These are phyloP conservation scores for Fragaria nilgerrensis DNA, from an alignment of 306 rosid genomes.

Conservation along the genomic window DNA sequence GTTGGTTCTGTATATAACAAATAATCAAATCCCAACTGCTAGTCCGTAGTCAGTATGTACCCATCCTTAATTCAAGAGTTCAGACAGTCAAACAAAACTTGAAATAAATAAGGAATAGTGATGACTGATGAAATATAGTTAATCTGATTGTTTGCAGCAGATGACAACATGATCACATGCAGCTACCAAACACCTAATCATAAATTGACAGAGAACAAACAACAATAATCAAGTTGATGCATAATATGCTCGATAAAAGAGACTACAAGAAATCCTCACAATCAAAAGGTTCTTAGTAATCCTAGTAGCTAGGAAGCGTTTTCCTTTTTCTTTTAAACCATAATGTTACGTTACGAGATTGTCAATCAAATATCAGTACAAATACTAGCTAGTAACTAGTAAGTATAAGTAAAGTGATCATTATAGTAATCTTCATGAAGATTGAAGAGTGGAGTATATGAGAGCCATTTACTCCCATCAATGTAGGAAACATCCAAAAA, in stretches of 20 bases:
- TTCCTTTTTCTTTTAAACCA: not conserved
- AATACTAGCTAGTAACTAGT: constrained; percentile 4
- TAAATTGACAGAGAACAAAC: not conserved
- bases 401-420: constrained; percentile 2
- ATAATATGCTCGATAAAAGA: not conserved
- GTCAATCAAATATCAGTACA: not conserved
- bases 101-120: not conserved
- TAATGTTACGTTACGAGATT: not conserved
- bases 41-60: not conserved
- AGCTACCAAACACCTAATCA: not conserved
- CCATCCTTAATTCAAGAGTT: not conserved
- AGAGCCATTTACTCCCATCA: constrained; percentile 57
- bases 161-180: not conserved
- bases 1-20: not conserved
- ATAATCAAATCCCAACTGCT: not conserved
- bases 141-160: not conserved
- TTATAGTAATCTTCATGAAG: not conserved
- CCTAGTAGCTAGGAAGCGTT: not conserved
- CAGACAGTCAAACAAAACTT: not conserved
- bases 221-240: not conserved
- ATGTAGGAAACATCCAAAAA: constrained; percentile 48
- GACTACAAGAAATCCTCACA: not conserved
- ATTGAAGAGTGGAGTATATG: constrained; percentile 23
- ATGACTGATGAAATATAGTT: not conserved
- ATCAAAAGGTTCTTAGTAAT: not conserved